Evolutionary conservation across 345 rosid species (phyloP), one percentile per base, ranked within the genome.

Genomic region (Angophora floribunda): DNA sequence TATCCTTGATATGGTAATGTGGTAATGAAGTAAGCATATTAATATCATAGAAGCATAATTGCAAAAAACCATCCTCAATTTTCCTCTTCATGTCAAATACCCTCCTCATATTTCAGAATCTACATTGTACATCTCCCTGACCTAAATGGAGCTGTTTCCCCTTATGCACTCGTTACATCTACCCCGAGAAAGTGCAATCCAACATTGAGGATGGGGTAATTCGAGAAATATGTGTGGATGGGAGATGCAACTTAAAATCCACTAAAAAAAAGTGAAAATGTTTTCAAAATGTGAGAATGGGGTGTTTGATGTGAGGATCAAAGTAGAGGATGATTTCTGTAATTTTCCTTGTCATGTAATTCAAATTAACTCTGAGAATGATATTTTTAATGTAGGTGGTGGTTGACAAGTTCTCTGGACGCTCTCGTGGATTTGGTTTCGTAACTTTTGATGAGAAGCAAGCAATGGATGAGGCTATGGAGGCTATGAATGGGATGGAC

Each of bases 391-490:
- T 91, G 49, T 88, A 96, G 98, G 98, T 97, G 84, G 99, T 95
- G 80, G 94, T 95, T 87, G 98, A 97, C 92, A 96, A 94, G 94
- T 91, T 92, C 63, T 93, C 98, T 86, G 99, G 98, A 30, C 97
- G 99, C 79, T 97, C 98, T 87, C 41, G 41, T 36, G 41, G 9
- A 51, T 51, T 51, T 51, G 52, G 52, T 12, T 51, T 51, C 13
- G 52, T 3, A 51, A 13, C 14, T 51, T 51, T 51, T 51, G 52
- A 50, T 50, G 6, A 4, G n/a, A 41, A 16, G 36, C 86, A 28
- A 28, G 51, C 41, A 36, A 36, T 36, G 41, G 41, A 36, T 36
- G 41, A 36, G 41, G 41, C 41, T 36, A 36, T 36, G 41, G 41
- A 36, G 41, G 41, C 41, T 36, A 36, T 36, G 41, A 36, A 36